Base-by-base conservation (phyloP, 352 stramenopile species). In the Pythium pyrilobum region DNA sequence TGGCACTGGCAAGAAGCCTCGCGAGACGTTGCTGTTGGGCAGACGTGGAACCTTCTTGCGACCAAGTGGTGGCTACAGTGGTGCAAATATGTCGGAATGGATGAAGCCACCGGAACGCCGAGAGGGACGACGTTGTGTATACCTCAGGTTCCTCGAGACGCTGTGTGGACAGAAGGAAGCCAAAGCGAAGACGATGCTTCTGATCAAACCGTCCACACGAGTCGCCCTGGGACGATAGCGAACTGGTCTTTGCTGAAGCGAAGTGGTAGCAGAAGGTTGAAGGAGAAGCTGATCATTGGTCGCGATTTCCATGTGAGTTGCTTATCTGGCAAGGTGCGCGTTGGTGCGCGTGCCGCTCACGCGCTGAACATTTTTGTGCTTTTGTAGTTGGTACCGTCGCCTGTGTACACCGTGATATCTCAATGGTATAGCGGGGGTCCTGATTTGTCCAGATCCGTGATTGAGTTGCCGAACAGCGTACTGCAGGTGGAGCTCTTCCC, bases 261-360 rank as follows among this genome's bases (percentile, higher is more conserved):
- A 60, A 90, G 81, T 46, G 84, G 84, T 21, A 84, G 71, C 64
- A 70, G 84, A 27, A 65, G 84, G 16, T 63, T 95, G 2, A 91
- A 89, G 42, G 69, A 89, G 7, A 78, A 85, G 21, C 66, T 95
- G 23, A 65, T 89, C 21, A 62, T 95, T 27, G 69, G 69, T 3
- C 66, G 65, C 29, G 81, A 92, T 68, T 91, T 89, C 51, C 85
- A 88, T 60, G 84, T 94, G 74, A 66, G 80, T 69, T n/a, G n/a
- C n/a, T n/a, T n/a, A n/a, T n/a, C n/a, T n/a, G n/a, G n/a, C n/a
- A n/a, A n/a, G n/a, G n/a, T n/a, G n/a, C n/a, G n/a, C n/a, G n/a
- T n/a, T n/a, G n/a, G n/a, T n/a, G n/a, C n/a, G n/a, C n/a, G n/a
- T n/a, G n/a, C n/a, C n/a, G n/a, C n/a, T n/a, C n/a, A n/a, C n/a